Evolutionary conservation across 176 grass and related monocot genomes (phyloP), one percentile per base, ranked within the genome.

Genomic region (Oryza longistaminata): DNA sequence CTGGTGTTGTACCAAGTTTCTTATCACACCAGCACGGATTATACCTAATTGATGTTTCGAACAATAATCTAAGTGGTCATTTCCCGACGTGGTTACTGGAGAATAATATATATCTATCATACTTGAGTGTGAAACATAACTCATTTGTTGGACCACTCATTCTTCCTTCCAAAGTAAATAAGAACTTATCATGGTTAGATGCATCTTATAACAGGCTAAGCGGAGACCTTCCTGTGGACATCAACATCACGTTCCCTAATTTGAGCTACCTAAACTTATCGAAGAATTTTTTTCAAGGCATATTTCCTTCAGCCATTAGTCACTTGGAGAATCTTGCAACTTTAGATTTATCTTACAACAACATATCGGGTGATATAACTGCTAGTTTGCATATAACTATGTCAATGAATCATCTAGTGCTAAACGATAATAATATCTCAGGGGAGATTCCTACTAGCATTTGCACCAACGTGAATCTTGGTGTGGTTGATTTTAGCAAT

Each of bases 291-390:
- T 78, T 88, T 78, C 2, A n/a, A 39, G 73, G 87, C 2, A 8
- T 0, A 37, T 29, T 64, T 17, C 65, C 73, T 65, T 84, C 68
- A 1, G 0, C 33, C 50, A 33, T 88, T 27, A 42, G 71, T 65
- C 26, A 79, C 26, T 35, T 88, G 40, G 2, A 76, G 26, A 37
- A 39, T 61, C 75, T 88, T 55, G 3, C 3, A n/a, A 34, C 0
- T 64, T 77, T 84, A 40, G 87, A 88, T 11, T 70, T 88, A 16
- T 84, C 81, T 10, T 39, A 68, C 49, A 88, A 88, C 31, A 88
- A 84, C 11, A 55, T 88, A 14, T 53, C 13, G 1, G 81, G 43
- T 19, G 74, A 66, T 13, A 64, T 88, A 43, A 25, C 16, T 5
- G 48, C 58, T 22, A 27, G 37, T 60, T 74, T 77, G 2, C 0